Base-by-base conservation (phyloP, 1,284 basidiomycete species). In the Fomes fomentarius region DNA sequence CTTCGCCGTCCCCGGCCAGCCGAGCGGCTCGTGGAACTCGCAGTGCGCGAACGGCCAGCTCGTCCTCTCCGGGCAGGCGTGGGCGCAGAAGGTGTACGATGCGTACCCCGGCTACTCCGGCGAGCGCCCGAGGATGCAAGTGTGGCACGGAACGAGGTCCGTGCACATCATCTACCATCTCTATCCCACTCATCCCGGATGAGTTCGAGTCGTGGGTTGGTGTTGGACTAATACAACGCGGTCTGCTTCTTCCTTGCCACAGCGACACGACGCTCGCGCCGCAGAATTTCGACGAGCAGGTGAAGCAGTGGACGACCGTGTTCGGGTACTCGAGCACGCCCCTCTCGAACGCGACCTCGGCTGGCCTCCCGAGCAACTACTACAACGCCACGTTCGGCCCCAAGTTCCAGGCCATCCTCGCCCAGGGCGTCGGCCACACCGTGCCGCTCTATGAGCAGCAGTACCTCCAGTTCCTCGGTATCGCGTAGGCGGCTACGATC, bases 141-240 rank as follows among this genome's bases (percentile, higher is more conserved):
- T 81, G 56, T 83, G 79, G 79, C 80, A 83, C 63, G 80, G 80
- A 46, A 81, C 79, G 17, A 69, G 66, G 76, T 80, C 63, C 57
- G 76, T 71, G n/a, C n/a, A n/a, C 15, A 53, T 22, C 25, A n/a
- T n/a, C n/a, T n/a, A n/a, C n/a, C n/a, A n/a, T n/a, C n/a, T n/a
- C n/a, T n/a, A n/a, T n/a, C n/a, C n/a, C n/a, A n/a, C n/a, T n/a
- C n/a, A n/a, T n/a, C n/a, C n/a, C n/a, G n/a, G n/a, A n/a, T n/a
- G n/a, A n/a, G n/a, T n/a, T n/a, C n/a, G n/a, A n/a, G n/a, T 41
- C 74, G 30, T 25, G n/a, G n/a, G 46, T 25, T 17, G 42, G 25
- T 15, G 14, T 19, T 11, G 21, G 3, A 4, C 12, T n/a, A n/a
- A n/a, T n/a, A n/a, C n/a, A n/a, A n/a, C n/a, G n/a, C 15, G 28